Conservation (phyloP, 129 eudicot species). For the Ambrosia trifida region DNA sequence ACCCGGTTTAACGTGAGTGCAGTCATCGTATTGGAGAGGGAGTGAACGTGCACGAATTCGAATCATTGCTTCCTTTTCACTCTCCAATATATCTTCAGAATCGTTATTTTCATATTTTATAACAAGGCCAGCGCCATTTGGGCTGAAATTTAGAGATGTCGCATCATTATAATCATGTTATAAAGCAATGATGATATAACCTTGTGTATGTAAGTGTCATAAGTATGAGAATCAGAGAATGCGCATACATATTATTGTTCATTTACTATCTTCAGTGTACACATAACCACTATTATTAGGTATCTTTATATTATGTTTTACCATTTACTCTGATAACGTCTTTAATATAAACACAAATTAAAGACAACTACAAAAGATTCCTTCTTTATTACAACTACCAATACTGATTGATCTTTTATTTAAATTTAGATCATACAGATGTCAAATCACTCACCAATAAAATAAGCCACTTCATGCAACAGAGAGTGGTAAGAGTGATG, state of each 20-base stretch:
- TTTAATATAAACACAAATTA: neutral
- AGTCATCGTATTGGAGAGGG: conserved; percentile 56
- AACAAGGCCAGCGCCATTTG: conserved; percentile 48
- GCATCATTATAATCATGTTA: conserved; percentile 12
- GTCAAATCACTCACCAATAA: neutral
- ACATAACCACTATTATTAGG: conserved; percentile 1
- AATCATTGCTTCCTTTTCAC: conserved; percentile 48
- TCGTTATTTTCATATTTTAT: conserved; percentile 36
- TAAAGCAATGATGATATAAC: conserved; percentile 13
- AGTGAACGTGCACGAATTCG: conserved; percentile 60
- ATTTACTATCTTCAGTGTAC: neutral
- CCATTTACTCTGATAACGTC: neutral
- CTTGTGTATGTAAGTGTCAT: neutral
- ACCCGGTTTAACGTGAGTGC: conserved; percentile 49
- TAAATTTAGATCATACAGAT: conserved; percentile 7
- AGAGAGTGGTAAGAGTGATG: conserved; percentile 1
- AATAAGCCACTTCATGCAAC: conserved; percentile 1
- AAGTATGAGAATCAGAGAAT: neutral
- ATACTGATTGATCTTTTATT: neutral
- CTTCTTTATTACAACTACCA: neutral
- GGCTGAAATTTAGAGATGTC: conserved; percentile 42
- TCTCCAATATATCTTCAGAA: conserved; percentile 39
- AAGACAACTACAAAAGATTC: conserved; percentile 8
- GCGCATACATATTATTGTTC: neutral
- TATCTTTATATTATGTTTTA: conserved; percentile 2